Evolutionary conservation across 331 rosid species (phyloP).

Genomic region (Telfairia occidentalis): DNA sequence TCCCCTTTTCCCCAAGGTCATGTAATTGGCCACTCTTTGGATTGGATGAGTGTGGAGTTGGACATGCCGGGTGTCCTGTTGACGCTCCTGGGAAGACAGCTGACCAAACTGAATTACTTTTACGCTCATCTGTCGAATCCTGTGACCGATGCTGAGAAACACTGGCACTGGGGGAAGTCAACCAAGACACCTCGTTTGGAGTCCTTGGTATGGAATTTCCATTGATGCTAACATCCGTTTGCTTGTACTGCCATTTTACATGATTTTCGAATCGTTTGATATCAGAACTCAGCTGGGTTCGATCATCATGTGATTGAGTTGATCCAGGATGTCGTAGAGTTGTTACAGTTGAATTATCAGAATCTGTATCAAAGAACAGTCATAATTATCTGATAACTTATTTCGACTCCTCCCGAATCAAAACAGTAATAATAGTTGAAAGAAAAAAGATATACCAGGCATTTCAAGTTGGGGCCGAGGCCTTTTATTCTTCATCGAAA

Average conservation of each 20-base stretch:
- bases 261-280: slow-evolving; percentile 35
- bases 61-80: neutral
- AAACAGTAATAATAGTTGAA: neutral
- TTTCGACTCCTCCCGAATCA: neutral
- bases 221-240: slow-evolving; percentile 29
- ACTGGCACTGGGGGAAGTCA: slow-evolving; percentile 37
- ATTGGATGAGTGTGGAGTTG: slow-evolving; percentile 25
- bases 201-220: slow-evolving; percentile 33
- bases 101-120: slow-evolving; percentile 36
- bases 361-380: slow-evolving; percentile 19
- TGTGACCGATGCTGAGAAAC: slow-evolving; percentile 36
- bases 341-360: slow-evolving; percentile 41
- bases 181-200: slow-evolving; percentile 48
- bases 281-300: slow-evolving; percentile 31
- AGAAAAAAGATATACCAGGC: slow-evolving; percentile 24
- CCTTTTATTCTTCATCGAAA: slow-evolving; percentile 49
- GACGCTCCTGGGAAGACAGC: slow-evolving; percentile 21
- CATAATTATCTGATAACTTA: slow-evolving; percentile 7
- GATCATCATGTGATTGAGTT: slow-evolving; percentile 34
- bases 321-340: slow-evolving; percentile 43
- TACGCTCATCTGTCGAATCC: slow-evolving; percentile 41
- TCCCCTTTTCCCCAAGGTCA: slow-evolving; percentile 41
- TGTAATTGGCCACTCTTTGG: slow-evolving; percentile 27
- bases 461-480: slow-evolving; percentile 47
- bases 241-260: slow-evolving; percentile 39